Evolutionary conservation across 768 basidiomycete species (phyloP), one percentile per base, ranked within the genome.

Genomic region (Sistotremastrum niveocremeum): DNA sequence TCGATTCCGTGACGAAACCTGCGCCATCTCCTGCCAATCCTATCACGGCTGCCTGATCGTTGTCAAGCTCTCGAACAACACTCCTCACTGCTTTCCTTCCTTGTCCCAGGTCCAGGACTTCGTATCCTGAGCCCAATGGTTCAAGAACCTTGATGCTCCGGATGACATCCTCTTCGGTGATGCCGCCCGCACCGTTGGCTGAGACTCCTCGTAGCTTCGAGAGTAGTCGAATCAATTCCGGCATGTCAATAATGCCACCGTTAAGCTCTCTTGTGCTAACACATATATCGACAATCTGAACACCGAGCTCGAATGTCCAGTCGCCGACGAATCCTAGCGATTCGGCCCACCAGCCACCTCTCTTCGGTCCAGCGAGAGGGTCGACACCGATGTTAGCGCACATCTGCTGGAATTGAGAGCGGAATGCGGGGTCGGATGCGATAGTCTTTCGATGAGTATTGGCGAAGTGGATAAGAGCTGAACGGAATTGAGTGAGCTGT

Each of bases 231-330:
- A 95, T 66, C 38, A 98, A 70, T 60, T 98, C 91, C 5, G 71
- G 70, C 70, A 98, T 75, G 56, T 86, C 84, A 41, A 99, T 88
- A 44, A 99, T 64, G 1, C 95, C 95, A 0, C 95, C 95, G 56
- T 97, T 97, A 39, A 81, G 68, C 53, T 86, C 84, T 47, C 89
- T 70, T 10, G 86, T 91, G 66, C 76, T 84, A 39, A 91, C 82
- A 55, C 88, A 91, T 37, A 91, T 74, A 58, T 90, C 89, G 43
- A 95, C 88, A 50, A 94, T 84, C 66, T 94, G 94, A 36, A 97
- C 89, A 7, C 90, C 89, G 4, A 98, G 75, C 57, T 95, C 93
- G 59, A 88, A 85, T 55, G 91, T 84, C 89, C 91, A 98, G 59
- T 98, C 95, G 9, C 88, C 81, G 45, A 95, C 63, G 20, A 20